Evolutionary conservation across 2,329 filamentous ascomycete genomes (phyloP), one percentile per base, ranked within the genome.

Genomic region (Fusarium sublunatum): DNA sequence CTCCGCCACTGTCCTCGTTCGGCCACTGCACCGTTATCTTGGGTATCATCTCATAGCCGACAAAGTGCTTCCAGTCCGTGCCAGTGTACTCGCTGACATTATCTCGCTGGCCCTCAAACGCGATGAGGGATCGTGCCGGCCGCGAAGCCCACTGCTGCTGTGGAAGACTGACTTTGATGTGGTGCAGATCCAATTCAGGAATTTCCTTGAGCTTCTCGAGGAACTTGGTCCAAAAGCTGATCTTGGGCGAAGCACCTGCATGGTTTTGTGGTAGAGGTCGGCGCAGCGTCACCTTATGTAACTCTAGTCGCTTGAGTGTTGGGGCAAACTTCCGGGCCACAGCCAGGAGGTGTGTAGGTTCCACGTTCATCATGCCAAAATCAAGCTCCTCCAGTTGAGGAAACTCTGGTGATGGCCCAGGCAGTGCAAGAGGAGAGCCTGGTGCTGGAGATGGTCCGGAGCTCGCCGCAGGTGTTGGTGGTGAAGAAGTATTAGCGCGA

Each of bases 231-330:
- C 81, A 84, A n/a, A 76, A 65, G 49, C 74, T 79, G 47, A 62
- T 32, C 50, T 70, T 74, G 10, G 46, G 51, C 0, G 42, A 32
- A 7, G 50, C 7, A 2, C 53, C 31, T 11, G 13, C 8, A 32
- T n/a, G 54, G 3, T 58, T 46, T 12, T 49, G 34, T 2, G 67
- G 63, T 1, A 68, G 36, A 4, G 34, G 44, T 28, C 62, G 39
- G 3, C 67, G 36, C 2, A 79, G 64, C 0, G 56, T 74, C 15
- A 84, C 65, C 40, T 77, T 81, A 70, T 82, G 82, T 0, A 87
- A 67, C 53, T 77, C 78, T 7, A 87, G 70, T 7, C 67, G 66
- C 8, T 75, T 70, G 2, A 87, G 74, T 0, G 77, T 81, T 3
- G 77, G 63, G 3, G 78, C 75, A 15, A 82, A 81, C 57, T 80